These are phyloP conservation scores for Entomortierella chlamydospora DNA, from an alignment of 192 early-diverging fungal species.

Conservation along the genomic window DNA sequence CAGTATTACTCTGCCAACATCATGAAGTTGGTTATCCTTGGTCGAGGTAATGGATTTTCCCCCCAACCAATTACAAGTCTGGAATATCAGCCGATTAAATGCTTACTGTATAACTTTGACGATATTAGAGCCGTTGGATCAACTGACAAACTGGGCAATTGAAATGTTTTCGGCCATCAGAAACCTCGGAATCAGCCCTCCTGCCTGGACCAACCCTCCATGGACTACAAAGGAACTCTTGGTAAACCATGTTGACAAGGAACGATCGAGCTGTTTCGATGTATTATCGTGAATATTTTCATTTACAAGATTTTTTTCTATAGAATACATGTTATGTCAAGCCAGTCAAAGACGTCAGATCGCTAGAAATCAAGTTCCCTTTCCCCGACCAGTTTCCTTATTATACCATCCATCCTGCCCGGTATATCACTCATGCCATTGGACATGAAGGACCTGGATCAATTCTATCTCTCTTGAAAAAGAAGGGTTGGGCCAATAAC, in stretches of 20 bases:
- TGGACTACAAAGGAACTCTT: conserved; percentile 77
- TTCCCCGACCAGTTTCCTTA: conserved; percentile 81
- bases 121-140: conserved; percentile 82
- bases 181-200: conserved; percentile 80
- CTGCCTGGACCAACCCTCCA: conserved; percentile 75
- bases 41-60: conserved; percentile 74
- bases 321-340: conserved; percentile 78
- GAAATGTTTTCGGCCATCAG: conserved; percentile 81
- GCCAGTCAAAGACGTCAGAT: conserved; percentile 85
- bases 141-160: conserved; percentile 86
- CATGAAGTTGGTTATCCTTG: conserved; percentile 92
- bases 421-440: conserved; percentile 89
- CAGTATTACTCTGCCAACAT: conserved; percentile 96
- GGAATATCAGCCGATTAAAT: too few relatives aligned
- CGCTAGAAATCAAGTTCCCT: conserved; percentile 85
- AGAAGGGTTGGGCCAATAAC: conserved; percentile 90
- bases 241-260: conserved; percentile 43
- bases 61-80: too few relatives aligned
- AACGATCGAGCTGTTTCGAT: too few relatives aligned
- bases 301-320: too few relatives aligned
- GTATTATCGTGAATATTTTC: too few relatives aligned
- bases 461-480: conserved; percentile 85
- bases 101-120: too few relatives aligned
- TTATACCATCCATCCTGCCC: conserved; percentile 69
- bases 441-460: conserved; percentile 94